These are phyloP conservation scores for Arthrinium phaeospermum DNA, from an alignment of 2,329 filamentous ascomycete genomes.

Conservation along the genomic window DNA sequence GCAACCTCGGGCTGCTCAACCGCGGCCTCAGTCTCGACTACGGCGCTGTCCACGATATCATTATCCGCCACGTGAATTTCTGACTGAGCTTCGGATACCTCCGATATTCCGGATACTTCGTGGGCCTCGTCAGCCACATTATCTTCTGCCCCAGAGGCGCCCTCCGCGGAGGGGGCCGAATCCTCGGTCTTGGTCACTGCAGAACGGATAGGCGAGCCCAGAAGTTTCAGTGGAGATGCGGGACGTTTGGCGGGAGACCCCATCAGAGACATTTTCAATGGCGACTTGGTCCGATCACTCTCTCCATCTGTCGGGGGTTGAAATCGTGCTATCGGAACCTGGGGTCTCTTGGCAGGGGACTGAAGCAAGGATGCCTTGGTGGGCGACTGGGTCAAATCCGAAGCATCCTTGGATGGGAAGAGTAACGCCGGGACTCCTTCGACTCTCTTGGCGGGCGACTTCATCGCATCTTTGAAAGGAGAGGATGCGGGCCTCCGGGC, in stretches of 20 bases:
- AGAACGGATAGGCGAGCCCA: conserved; percentile 25
- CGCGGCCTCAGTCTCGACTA: conserved; percentile 29
- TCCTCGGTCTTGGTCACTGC: background rate
- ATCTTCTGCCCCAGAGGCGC: background rate
- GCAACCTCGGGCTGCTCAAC: conserved; percentile 30
- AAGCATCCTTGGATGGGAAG: conserved; percentile 34
- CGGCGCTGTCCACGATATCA: conserved; percentile 43
- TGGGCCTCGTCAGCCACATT: background rate
- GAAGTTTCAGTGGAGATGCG: conserved; percentile 34
- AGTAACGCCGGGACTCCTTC: conserved; percentile 47
- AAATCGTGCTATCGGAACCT: conserved; percentile 33
- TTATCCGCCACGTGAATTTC: background rate
- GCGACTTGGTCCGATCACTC: conserved; percentile 40
- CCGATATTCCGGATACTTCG: background rate
- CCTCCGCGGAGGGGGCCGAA: background rate
- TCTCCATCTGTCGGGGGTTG: conserved; percentile 34
- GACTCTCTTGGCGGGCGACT: conserved; percentile 59
- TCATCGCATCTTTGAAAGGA: conserved; percentile 60
- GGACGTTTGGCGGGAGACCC: conserved; percentile 40
- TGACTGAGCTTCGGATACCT: background rate
- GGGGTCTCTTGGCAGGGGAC: conserved; percentile 58
- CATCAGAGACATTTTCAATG: conserved; percentile 41
- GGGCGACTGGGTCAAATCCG: conserved; percentile 46
- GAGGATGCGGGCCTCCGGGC: conserved; percentile 60
- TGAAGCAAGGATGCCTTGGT: conserved; percentile 56